Conservation (phyloP, 768 basidiomycete genomes). For the Lactifluus hygrophoroides region DNA sequence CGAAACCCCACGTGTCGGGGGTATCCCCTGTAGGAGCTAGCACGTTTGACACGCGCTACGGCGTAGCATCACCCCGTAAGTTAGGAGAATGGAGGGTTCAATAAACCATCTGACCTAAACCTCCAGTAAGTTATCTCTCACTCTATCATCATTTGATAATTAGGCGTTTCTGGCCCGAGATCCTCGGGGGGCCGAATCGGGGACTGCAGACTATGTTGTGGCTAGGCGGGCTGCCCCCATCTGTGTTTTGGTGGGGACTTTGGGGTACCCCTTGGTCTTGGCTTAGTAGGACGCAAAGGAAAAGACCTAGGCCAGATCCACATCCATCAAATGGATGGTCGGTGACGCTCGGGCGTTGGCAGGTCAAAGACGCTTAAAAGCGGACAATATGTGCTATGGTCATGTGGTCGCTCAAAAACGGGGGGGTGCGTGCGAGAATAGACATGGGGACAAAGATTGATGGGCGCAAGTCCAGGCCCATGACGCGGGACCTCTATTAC, state of each 20-base stretch:
- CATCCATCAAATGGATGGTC: not conserved
- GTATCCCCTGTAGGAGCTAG: slow-evolving; percentile 1
- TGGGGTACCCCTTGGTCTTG: not conserved
- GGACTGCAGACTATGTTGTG: not conserved
- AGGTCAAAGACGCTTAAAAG: not conserved
- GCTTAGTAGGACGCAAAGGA: not conserved
- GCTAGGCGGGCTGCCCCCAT: no score
- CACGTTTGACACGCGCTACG: not conserved
- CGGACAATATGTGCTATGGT: not conserved
- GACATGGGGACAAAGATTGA: not conserved
- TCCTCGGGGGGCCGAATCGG: slow-evolving; percentile 5
- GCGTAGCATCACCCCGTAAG: not conserved
- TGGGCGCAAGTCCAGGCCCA: slow-evolving; percentile 16
- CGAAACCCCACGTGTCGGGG: not conserved
- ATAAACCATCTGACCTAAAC: slow-evolving; percentile 5
- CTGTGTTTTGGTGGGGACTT: not conserved
- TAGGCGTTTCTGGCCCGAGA: slow-evolving; percentile 9
- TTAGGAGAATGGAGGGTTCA: not conserved
- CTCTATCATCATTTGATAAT: not conserved
- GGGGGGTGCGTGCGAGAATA: slow-evolving; percentile 12
- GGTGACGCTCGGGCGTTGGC: slow-evolving; percentile 6
- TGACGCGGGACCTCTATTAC: slow-evolving; percentile 9
- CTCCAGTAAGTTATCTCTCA: not conserved
- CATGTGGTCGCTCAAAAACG: slow-evolving; percentile 14
- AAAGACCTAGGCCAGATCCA: slow-evolving; percentile 7